phyloP scores from a whole-genome alignment of 768 basidiomycete species.

The Daedaleopsis sinensis region DNA sequence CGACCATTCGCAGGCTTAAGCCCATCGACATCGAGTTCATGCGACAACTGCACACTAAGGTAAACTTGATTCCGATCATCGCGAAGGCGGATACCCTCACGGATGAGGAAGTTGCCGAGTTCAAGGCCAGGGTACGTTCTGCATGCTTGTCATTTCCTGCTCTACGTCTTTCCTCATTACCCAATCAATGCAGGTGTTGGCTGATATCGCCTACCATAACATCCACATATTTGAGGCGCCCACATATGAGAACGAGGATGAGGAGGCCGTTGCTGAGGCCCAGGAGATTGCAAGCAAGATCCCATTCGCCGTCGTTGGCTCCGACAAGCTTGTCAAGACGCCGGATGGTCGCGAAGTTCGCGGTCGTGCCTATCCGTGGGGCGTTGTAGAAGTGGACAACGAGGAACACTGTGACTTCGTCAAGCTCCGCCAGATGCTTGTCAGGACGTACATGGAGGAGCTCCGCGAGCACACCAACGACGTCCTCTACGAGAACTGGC shows the following conservation, averaged over 20 bases:
- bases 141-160: neutral
- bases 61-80: slow-evolving; percentile 98
- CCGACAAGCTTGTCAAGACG: slow-evolving; percentile 78
- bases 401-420: slow-evolving; percentile 99
- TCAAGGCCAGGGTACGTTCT: slow-evolving; percentile 83
- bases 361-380: slow-evolving; percentile 97
- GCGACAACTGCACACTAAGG: slow-evolving; percentile 94
- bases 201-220: slow-evolving; percentile 92
- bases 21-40: slow-evolving; percentile 99
- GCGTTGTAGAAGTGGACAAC: slow-evolving; percentile 98
- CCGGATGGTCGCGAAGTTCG: slow-evolving; percentile 92
- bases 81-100: slow-evolving; percentile 98
- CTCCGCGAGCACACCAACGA: slow-evolving; percentile 96
- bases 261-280: slow-evolving; percentile 95
- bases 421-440: slow-evolving; percentile 98
- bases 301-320: slow-evolving; percentile 98
- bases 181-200: slow-evolving; percentile 63
- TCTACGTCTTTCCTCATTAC: neutral
- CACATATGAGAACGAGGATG: slow-evolving; percentile 96
- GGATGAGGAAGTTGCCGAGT: slow-evolving; percentile 90
- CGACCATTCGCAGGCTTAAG: slow-evolving; percentile 67
- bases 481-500: slow-evolving; percentile 96
- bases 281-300: slow-evolving; percentile 99
- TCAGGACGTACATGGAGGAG: slow-evolving; percentile 99
- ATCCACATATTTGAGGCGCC: slow-evolving; percentile 99